A percentile compares a stretch with the other conserved stretches of the same genome.
Conservation (phyloP, 768 basidiomycete genomes). For the Lenzites betulinus region DNA sequence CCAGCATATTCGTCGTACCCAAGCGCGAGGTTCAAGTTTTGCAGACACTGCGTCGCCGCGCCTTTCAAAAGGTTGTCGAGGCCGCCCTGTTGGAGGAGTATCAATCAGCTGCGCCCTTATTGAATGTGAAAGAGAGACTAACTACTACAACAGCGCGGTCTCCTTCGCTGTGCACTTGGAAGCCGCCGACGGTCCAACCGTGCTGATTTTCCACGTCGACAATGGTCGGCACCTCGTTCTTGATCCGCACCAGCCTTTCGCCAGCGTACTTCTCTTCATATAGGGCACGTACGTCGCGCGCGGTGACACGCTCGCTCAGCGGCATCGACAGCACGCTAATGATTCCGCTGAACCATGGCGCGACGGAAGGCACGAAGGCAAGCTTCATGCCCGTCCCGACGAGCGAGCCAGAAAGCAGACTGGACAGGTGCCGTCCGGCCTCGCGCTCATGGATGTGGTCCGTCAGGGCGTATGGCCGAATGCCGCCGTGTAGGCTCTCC, state of each 20-base stretch:
- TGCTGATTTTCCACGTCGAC: constrained; percentile 79
- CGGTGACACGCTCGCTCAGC: constrained; percentile 63
- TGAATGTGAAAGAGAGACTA: constrained; percentile 34
- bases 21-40: constrained; percentile 90
- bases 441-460: constrained; percentile 99
- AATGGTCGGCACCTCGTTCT: constrained; percentile 72
- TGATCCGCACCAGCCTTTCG: constrained; percentile 72
- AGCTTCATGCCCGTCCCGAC: constrained; percentile 48
- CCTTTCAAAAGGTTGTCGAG: constrained; percentile 97
- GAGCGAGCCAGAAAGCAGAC: constrained; percentile 42
- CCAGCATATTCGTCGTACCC: constrained; percentile 86
- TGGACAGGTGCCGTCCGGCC: constrained; percentile 80
- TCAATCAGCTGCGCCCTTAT: background rate
- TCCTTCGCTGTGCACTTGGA: constrained; percentile 88
- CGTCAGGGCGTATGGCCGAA: constrained; percentile 88
- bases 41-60: constrained; percentile 95
- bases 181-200: constrained; percentile 89
- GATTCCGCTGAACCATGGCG: constrained; percentile 97
- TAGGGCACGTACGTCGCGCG: constrained; percentile 67
- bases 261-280: constrained; percentile 77
- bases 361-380: constrained; percentile 86
- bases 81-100: constrained; percentile 62
- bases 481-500: constrained; percentile 70
- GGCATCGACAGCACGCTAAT: constrained; percentile 85
- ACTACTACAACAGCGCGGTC: constrained; percentile 94